Base-by-base conservation (phyloP, 2,329 filamentous ascomycete species). In the Exophiala xenobiotica region DNA sequence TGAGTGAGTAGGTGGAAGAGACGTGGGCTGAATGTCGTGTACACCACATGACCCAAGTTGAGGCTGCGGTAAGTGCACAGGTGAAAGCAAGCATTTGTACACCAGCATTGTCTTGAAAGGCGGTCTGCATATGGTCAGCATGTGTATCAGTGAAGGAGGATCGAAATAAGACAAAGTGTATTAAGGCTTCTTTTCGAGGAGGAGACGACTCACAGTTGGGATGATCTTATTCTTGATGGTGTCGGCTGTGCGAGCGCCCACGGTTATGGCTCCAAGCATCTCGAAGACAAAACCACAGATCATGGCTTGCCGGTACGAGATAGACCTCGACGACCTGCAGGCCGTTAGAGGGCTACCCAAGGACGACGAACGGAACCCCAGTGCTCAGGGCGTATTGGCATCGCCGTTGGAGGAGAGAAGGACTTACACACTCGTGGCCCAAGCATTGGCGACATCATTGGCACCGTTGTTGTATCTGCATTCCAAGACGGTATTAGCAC, bases 191-290 rank as follows among this genome's bases (percentile, higher is more conserved):
- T n/a, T n/a, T n/a, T n/a, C n/a, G n/a, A n/a, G n/a, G n/a, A n/a
- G n/a, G n/a, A n/a, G n/a, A n/a, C n/a, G n/a, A n/a, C n/a, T n/a
- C n/a, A n/a, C n/a, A n/a, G n/a, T n/a, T n/a, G 83, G 82, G 56
- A 87, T 86, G 65, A 87, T 87, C 35, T 83, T 83, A 73, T 88
- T 88, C 78, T 89, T 89, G 77, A 90, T 90, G 33, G 87, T 90
- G 33, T 83, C 81, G 53, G 86, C 86, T 2, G 84, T 88, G 64
- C 85, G 79, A 38, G 82, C 81, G 48, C 83, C 85, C 57, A 87
- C 83, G 3, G 80, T 75, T 61, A 87, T 74, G 57, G 85, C 85
- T 40, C 85, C 85, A 40, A 81, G 68, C 68, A 87, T 75, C 68
- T 88, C 85, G 68, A 87, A 87, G 56, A 87, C 68, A 40, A 80